Evolutionary conservation across 495 filamentous ascomycete genomes (phyloP), one percentile per base, ranked within the genome.

Genomic region (Usnea hakonensis): DNA sequence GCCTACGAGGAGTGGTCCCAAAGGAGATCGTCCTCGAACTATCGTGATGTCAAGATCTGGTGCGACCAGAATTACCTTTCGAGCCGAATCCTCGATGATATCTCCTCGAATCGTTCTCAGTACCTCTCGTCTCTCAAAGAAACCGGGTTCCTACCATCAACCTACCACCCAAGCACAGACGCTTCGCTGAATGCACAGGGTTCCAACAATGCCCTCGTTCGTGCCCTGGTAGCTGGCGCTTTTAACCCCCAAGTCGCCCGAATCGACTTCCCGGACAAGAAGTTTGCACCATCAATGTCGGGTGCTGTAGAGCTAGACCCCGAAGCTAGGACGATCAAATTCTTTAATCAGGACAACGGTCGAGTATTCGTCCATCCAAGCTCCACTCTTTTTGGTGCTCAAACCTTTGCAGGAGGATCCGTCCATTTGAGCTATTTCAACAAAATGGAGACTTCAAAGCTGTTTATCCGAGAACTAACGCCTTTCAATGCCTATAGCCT

Each of bases 261-360:
- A 50, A 95, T 98, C 71, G 86, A 87, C 43, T 87, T 96, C 70
- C 94, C 94, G 0, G 90, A 96, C 74, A 93, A 95, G 79, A 96
- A 95, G 71, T 98, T 94, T 74, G 88, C 89, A 37, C 83, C 85
- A 35, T 89, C 87, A 0, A 78, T 91, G 59, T 86, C 89, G 3
- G 94, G 94, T 33, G 89, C 94, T 5, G 86, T 98, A 1, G 93
- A 91, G 69, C 76, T 96, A 3, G 94, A 98, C 68, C 93, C 93
- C 0, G 94, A 97, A 74, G 92, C 93, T 21, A 79, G 87, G 32
- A 90, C 86, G 17, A 96, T 98, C 72, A 90, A 88, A 70, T 97
- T 91, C 76, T 97, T 89, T 70, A 88, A 87, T 60, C 85, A 90
- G 70, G 88, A 95, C 48, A 89, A 85, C 60, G 89, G 88, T 1